These are phyloP conservation scores for Mortierella sp. DNA, from an alignment of 371 early-diverging fungal genomes.

Conservation along the genomic window DNA sequence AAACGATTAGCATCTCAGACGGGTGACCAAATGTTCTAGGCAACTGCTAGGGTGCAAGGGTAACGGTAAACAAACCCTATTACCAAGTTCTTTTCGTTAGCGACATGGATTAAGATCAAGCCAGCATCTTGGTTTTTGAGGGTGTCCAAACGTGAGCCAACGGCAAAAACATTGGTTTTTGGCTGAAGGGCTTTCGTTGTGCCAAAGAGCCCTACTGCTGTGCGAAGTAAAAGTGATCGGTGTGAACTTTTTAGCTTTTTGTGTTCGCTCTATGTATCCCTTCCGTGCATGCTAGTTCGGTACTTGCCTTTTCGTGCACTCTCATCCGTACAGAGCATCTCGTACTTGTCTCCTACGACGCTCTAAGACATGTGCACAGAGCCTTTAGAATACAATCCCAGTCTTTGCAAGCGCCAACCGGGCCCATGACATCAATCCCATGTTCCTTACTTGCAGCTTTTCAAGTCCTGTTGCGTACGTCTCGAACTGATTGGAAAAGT, in stretches of 20 bases:
- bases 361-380: slow-evolving; percentile 56
- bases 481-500: slow-evolving; percentile 90
- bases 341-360: slow-evolving; percentile 79
- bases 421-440: neutral
- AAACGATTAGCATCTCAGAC: no score
- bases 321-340: slow-evolving; percentile 89
- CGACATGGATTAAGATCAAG: slow-evolving; percentile 82
- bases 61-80: no score
- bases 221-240: neutral
- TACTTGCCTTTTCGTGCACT: slow-evolving; percentile 63
- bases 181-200: slow-evolving; percentile 69
- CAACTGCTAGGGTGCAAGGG: no score
- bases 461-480: slow-evolving; percentile 80
- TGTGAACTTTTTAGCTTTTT: no score
- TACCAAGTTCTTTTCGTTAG: slow-evolving; percentile 80
- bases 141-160: slow-evolving; percentile 78
- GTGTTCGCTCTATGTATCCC: no score
- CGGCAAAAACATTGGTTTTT: slow-evolving; percentile 79
- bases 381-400: neutral
- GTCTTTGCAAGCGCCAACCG: no score
- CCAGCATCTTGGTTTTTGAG: slow-evolving; percentile 79
- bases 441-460: slow-evolving; percentile 71
- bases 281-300: neutral
- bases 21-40: no score
- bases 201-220: slow-evolving; percentile 66